Percentiles rank a stretch among this genome's conserved stretches.
Evolutionary conservation across 2,329 filamentous ascomycete genomes (phyloP).

Genomic region (Leptographium flavum): DNA sequence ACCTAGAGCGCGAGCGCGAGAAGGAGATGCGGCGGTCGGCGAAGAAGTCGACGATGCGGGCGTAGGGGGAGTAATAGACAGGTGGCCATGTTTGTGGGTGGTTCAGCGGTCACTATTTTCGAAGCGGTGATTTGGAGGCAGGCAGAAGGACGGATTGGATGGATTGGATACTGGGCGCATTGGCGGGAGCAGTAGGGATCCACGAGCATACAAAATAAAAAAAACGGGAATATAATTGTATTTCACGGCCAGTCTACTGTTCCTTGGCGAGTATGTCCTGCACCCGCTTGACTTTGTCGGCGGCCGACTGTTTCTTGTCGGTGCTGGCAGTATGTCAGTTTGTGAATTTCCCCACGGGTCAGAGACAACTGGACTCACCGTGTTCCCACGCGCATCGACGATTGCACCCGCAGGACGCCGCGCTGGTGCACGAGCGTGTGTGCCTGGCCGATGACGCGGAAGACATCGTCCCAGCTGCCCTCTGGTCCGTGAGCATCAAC

Average conservation of each 20-base stretch:
- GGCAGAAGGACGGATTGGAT: background rate
- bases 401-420: slow-evolving; percentile 74
- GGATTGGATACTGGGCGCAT: background rate
- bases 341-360: background rate
- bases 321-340: slow-evolving; percentile 34
- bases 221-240: background rate
- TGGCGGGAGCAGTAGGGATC: background rate
- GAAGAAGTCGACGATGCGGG: slow-evolving; percentile 41
- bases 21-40: slow-evolving; percentile 47
- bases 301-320: slow-evolving; percentile 70
- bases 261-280: slow-evolving; percentile 29
- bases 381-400: slow-evolving; percentile 73
- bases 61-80: slow-evolving; percentile 16
- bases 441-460: slow-evolving; percentile 72
- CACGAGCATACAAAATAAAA: background rate
- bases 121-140: too few species aligned
- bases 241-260: background rate
- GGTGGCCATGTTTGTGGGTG: background rate
- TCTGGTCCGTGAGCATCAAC: too few species aligned
- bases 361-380: slow-evolving; percentile 31
- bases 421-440: slow-evolving; percentile 63
- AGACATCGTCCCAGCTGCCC: slow-evolving; percentile 80
- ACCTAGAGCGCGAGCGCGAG: slow-evolving; percentile 65
- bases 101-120: too few species aligned
- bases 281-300: slow-evolving; percentile 61